Conservation (phyloP, 495 filamentous ascomycete species). For the Collariella sp. region DNA sequence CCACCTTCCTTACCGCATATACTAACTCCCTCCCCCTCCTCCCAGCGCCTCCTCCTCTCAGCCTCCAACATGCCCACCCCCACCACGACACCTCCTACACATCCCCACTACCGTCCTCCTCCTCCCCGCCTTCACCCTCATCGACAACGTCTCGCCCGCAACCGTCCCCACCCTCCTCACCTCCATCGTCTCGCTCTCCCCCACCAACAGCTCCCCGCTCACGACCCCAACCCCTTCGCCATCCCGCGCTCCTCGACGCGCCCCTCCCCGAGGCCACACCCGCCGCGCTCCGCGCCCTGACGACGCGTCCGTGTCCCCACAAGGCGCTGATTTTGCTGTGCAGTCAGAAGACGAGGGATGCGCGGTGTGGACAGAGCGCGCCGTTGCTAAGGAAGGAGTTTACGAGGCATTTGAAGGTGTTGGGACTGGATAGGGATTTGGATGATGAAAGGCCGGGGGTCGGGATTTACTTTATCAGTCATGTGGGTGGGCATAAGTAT, state of each 20-base stretch:
- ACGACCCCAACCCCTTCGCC: slow-evolving; percentile 23
- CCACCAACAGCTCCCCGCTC: slow-evolving; percentile 70
- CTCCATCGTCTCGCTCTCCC: slow-evolving; percentile 58
- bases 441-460: slow-evolving; percentile 81
- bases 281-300: slow-evolving; percentile 39
- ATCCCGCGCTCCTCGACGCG: slow-evolving; percentile 43
- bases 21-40: not conserved
- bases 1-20: not conserved
- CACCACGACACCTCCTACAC: slow-evolving; percentile 44
- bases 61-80: slow-evolving; percentile 88
- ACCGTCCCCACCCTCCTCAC: slow-evolving; percentile 64
- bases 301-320: slow-evolving; percentile 66
- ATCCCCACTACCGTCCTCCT: slow-evolving; percentile 76
- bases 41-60: slow-evolving; percentile 76
- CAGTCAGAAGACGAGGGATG: slow-evolving; percentile 86
- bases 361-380: slow-evolving; percentile 86
- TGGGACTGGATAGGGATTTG: slow-evolving; percentile 78
- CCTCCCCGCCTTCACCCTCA: slow-evolving; percentile 75
- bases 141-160: slow-evolving; percentile 77
- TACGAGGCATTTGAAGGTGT: slow-evolving; percentile 75
- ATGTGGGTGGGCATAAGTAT: slow-evolving; percentile 94
- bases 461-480: slow-evolving; percentile 90
- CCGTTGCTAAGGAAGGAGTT: slow-evolving; percentile 80
- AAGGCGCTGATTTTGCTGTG: slow-evolving; percentile 83
- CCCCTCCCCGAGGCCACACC: slow-evolving; percentile 38